Percentiles rank a stretch among this genome's conserved stretches.
These are phyloP conservation scores for Serendipita sp. DNA, from an alignment of 768 basidiomycete genomes.

Conservation along the genomic window DNA sequence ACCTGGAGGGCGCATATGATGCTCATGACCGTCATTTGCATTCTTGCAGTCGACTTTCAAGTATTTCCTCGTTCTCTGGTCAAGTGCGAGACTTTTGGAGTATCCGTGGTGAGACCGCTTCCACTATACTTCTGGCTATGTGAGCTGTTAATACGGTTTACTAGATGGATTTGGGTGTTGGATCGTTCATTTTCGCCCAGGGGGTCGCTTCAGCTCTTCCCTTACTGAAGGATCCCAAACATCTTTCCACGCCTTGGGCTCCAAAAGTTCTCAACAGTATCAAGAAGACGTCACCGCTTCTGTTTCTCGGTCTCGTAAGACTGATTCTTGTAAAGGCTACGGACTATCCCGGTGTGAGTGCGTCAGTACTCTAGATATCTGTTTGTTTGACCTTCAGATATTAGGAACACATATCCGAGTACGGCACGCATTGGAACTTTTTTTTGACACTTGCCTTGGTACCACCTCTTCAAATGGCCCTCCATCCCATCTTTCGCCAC, in stretches of 20 bases:
- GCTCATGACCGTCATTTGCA: constrained; percentile 76
- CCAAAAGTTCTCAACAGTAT: constrained; percentile 36
- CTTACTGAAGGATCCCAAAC: constrained; percentile 44
- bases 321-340: constrained; percentile 80
- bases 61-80: constrained; percentile 78
- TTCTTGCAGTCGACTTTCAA: constrained; percentile 90
- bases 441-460: constrained; percentile 82
- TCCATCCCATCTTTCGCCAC: constrained; percentile 48
- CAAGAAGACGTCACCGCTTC: constrained; percentile 50
- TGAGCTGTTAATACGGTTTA: neutral
- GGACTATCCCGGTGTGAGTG: constrained; percentile 56
- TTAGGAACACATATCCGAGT: constrained; percentile 91
- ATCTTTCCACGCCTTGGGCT: constrained; percentile 33
- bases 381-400: neutral
- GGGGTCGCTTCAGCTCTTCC: constrained; percentile 84
- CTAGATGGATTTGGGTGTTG: constrained; percentile 97
- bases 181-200: constrained; percentile 93
- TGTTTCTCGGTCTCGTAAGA: constrained; percentile 58
- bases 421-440: constrained; percentile 97
- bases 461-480: constrained; percentile 50
- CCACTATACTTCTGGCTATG: neutral
- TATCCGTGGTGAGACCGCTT: constrained; percentile 54
- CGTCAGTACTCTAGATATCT: too few species aligned
- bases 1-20: constrained; percentile 91
- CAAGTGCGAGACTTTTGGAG: constrained; percentile 90